A percentile compares a stretch with the other conserved stretches of the same genome.
These are phyloP conservation scores for Wickerhamomyces strasburgensis DNA, from an alignment of 805 yeast genomes.

Conservation along the genomic window DNA sequence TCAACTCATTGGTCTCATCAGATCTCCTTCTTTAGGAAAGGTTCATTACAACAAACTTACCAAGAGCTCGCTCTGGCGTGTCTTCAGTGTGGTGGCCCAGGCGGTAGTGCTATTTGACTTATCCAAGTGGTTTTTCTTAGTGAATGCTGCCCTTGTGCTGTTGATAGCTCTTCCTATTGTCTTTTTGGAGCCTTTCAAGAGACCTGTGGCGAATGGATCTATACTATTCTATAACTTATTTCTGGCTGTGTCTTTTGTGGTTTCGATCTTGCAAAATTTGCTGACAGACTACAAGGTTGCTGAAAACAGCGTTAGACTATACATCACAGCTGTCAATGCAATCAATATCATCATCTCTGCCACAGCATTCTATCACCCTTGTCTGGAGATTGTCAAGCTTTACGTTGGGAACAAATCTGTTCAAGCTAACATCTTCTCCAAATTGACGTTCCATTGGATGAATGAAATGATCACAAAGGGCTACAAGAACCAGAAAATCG, in stretches of 20 bases:
- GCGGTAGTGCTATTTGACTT: conserved; percentile 4
- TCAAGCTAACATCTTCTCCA: conserved; percentile 65
- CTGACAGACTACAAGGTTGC: conserved; percentile 27
- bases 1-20: conserved; percentile 11
- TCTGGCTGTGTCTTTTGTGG: conserved; percentile 39
- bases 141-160: conserved; percentile 16
- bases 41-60: conserved; percentile 16
- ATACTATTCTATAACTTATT: conserved; percentile 74
- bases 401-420: conserved; percentile 40
- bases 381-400: conserved; percentile 36
- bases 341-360: conserved; percentile 5
- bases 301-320: conserved; percentile 22
- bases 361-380: conserved; percentile 30
- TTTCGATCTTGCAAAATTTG: conserved; percentile 37
- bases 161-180: conserved; percentile 38
- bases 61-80: conserved; percentile 11
- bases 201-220: conserved; percentile 55
- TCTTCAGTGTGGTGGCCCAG: conserved; percentile 10
- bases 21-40: conserved; percentile 1
- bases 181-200: conserved; percentile 37
- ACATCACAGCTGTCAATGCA: conserved; percentile 8
- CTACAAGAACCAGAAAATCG: conserved; percentile 44
- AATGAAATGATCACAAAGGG: conserved; percentile 77
- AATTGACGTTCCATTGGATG: conserved; percentile 89
- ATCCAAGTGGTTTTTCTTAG: not conserved